These are phyloP conservation scores for Globisporangium alternatum DNA, from an alignment of 352 stramenopile species.

Conservation along the genomic window DNA sequence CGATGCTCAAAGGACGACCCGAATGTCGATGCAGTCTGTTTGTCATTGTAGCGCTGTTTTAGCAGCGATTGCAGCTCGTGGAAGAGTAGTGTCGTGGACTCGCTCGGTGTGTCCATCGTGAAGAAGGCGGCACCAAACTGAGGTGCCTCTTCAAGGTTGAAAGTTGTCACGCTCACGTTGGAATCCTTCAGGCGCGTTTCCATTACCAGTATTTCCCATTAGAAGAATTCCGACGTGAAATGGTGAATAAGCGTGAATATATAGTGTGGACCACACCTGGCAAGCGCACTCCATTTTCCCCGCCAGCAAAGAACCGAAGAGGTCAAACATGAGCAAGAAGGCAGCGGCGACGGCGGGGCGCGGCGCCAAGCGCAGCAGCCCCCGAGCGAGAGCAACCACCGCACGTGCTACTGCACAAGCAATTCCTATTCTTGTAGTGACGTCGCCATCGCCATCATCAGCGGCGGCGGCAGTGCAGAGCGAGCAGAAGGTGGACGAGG, in stretches of 20 bases:
- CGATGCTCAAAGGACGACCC: background rate
- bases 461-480: background rate
- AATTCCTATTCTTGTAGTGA: background rate
- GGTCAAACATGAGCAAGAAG: conserved; percentile 6
- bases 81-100: background rate
- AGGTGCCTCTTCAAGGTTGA: too few species aligned
- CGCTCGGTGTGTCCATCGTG: background rate
- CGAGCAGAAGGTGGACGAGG: background rate
- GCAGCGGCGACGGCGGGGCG: background rate
- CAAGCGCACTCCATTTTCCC: too few species aligned
- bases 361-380: conserved; percentile 11
- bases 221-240: too few species aligned
- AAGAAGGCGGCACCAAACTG: too few species aligned
- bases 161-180: too few species aligned
- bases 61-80: background rate
- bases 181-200: too few species aligned
- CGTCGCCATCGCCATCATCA: background rate
- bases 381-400: background rate
- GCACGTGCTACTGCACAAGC: background rate
- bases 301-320: background rate
- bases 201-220: too few species aligned
- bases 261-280: too few species aligned
- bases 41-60: background rate
- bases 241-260: too few species aligned
- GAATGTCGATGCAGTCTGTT: background rate